Evolutionary conservation across 257 asterid genomes (phyloP).

Genomic region (Parsonsia alboflavescens): DNA sequence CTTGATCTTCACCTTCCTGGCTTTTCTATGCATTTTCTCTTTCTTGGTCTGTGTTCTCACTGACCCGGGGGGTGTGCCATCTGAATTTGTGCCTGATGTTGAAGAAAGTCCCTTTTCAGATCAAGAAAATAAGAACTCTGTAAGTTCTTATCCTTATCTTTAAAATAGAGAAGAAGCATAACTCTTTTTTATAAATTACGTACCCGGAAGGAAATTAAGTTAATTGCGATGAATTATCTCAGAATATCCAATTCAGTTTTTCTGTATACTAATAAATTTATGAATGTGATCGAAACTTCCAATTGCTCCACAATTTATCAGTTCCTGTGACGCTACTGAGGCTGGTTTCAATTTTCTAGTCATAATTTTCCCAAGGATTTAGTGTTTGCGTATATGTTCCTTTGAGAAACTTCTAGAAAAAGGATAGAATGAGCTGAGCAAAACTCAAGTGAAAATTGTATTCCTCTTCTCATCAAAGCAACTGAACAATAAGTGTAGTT

Average conservation of each 20-base stretch:
- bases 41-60: constrained; percentile 23
- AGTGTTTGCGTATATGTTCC: not conserved
- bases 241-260: not conserved
- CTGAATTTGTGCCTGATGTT: constrained; percentile 32
- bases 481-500: too few species aligned
- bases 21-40: constrained; percentile 21
- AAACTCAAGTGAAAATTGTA: too few species aligned
- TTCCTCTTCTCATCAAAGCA: too few species aligned
- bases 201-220: not conserved
- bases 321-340: not conserved
- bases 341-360: not conserved
- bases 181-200: not conserved
- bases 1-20: constrained; percentile 52
- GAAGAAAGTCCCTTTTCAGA: constrained; percentile 28
- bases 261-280: not conserved
- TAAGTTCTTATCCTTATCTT: constrained; percentile 9
- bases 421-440: too few species aligned
- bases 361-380: too few species aligned
- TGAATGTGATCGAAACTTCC: not conserved
- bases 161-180: not conserved
- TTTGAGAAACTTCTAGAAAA: too few species aligned
- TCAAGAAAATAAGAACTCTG: constrained; percentile 35
- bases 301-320: not conserved
- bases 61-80: constrained; percentile 24
- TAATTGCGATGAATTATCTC: not conserved